Evolutionary conservation across 2,329 filamentous ascomycete genomes (phyloP).

Genomic region (Paracamarosporium sp.): DNA sequence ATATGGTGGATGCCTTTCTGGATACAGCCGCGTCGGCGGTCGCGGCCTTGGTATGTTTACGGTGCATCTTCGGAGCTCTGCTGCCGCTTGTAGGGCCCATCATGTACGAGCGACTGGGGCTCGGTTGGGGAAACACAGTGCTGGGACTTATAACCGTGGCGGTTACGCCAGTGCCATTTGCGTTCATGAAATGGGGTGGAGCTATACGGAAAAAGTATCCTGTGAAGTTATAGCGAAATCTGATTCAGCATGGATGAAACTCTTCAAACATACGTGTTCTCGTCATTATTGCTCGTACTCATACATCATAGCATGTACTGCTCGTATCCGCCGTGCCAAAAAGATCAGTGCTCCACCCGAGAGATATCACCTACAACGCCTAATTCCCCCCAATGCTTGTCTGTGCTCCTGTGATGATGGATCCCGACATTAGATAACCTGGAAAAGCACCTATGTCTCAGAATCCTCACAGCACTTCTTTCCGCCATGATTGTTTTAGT

Average conservation of each 20-base stretch:
- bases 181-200: constrained; percentile 52
- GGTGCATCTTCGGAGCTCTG: constrained; percentile 59
- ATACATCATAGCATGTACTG: not conserved
- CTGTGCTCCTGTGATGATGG: not conserved
- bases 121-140: constrained; percentile 64
- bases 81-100: constrained; percentile 60
- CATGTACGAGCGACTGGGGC: constrained; percentile 63
- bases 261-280: not conserved
- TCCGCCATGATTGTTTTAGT: constrained; percentile 56
- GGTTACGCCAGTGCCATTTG: constrained; percentile 47
- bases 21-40: constrained; percentile 65
- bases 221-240: constrained; percentile 16
- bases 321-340: not conserved
- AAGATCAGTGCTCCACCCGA: not conserved
- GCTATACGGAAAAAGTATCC: constrained; percentile 42
- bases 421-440: not conserved
- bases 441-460: not conserved
- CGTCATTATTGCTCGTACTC: constrained; percentile 2
- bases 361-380: constrained; percentile 2
- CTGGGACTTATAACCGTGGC: constrained; percentile 56
- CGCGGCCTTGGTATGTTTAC: constrained; percentile 37
- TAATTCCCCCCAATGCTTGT: not conserved
- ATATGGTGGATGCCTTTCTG: constrained; percentile 65
- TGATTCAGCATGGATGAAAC: not conserved
- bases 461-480: not conserved